A percentile compares a stretch with the other conserved stretches of the same genome.
Conservation (phyloP, 1,284 basidiomycete species). For the Leccinum variabile region DNA sequence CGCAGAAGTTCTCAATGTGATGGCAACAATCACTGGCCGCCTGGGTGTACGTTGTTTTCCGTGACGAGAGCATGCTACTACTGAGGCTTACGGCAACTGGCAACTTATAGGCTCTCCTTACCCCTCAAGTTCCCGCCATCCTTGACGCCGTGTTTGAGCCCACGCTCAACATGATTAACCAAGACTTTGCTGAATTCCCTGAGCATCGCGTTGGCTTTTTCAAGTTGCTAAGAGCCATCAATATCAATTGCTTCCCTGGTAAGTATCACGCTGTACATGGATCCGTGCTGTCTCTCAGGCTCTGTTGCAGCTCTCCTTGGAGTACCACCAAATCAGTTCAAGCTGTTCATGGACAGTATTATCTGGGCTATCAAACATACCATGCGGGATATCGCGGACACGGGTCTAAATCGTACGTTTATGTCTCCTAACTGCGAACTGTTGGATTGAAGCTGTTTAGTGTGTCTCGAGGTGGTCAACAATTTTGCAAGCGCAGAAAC, state of each 20-base stretch:
- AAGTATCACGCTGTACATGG: conserved; percentile 22
- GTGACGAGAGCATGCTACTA: neutral
- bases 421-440: conserved; percentile 1
- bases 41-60: conserved; percentile 65
- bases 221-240: conserved; percentile 92
- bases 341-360: conserved; percentile 97
- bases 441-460: conserved; percentile 42
- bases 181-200: conserved; percentile 97
- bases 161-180: conserved; percentile 98
- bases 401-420: conserved; percentile 79
- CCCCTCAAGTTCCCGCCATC: conserved; percentile 94
- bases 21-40: conserved; percentile 92
- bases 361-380: conserved; percentile 99
- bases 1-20: conserved; percentile 96
- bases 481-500: conserved; percentile 89
- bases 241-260: conserved; percentile 96
- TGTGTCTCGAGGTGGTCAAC: conserved; percentile 93
- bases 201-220: conserved; percentile 99
- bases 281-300: conserved; percentile 1
- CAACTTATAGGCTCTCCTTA: conserved; percentile 66
- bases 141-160: conserved; percentile 98
- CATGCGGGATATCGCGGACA: conserved; percentile 98
- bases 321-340: conserved; percentile 92
- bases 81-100: conserved; percentile 20
- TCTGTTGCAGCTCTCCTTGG: conserved; percentile 69